phyloP scores from a whole-genome alignment of 495 filamentous ascomycete genomes.

The Xylaria acuta region DNA sequence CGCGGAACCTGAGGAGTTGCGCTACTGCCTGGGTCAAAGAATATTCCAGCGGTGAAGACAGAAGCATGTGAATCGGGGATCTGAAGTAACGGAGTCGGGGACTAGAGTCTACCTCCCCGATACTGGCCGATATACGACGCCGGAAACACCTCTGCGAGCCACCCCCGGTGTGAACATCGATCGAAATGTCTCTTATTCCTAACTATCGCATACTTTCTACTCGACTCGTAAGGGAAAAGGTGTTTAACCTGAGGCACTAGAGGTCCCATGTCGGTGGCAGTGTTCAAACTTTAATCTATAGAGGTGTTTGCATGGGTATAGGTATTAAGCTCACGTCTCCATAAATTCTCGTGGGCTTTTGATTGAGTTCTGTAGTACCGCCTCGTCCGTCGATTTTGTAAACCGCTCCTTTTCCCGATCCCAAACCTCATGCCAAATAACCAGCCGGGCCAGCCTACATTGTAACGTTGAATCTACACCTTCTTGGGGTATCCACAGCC shows the following conservation, averaged over 20 bases:
- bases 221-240: not conserved
- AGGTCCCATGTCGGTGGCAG: not conserved
- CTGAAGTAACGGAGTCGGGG: not conserved
- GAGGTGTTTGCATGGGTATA: not conserved
- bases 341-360: not conserved
- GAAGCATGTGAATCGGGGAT: conserved; percentile 8
- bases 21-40: not conserved
- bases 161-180: not conserved
- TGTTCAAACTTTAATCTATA: not conserved
- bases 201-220: not conserved
- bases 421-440: not conserved
- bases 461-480: not conserved
- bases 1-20: not conserved
- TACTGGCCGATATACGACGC: not conserved
- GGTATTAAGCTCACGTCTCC: not conserved
- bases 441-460: not conserved
- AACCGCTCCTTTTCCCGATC: not conserved
- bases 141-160: not conserved
- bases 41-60: conserved; percentile 18
- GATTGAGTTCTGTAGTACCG: not conserved
- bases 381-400: not conserved
- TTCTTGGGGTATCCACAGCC: not conserved
- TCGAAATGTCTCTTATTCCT: not conserved
- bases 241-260: not conserved
- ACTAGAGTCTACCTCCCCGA: not conserved